A percentile compares a stretch with the other conserved stretches of the same genome.
phyloP scores from a whole-genome alignment of 352 stramenopile species.

The Phytophthora sojae region DNA sequence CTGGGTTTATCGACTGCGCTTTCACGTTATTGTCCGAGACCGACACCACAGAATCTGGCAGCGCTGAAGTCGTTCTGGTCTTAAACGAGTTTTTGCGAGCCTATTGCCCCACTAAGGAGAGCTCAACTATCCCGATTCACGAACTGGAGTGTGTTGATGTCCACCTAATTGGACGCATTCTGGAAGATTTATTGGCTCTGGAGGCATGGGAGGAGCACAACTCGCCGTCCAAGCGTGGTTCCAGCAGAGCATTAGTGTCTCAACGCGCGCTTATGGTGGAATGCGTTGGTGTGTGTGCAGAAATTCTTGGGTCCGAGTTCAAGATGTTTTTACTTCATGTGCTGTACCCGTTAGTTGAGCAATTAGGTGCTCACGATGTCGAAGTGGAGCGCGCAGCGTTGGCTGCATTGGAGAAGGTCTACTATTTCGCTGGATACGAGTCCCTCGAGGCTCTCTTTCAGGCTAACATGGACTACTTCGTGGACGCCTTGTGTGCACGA shows the following conservation, averaged over 20 bases:
- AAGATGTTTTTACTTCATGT: conserved; percentile 71
- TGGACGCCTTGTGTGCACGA: conserved; percentile 77
- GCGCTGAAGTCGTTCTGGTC: conserved; percentile 61
- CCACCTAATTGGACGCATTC: conserved; percentile 71
- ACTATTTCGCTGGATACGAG: conserved; percentile 61
- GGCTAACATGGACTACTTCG: conserved; percentile 90
- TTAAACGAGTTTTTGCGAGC: conserved; percentile 70
- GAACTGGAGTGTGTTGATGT: conserved; percentile 44
- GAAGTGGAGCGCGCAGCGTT: conserved; percentile 78
- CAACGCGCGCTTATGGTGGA: conserved; percentile 78
- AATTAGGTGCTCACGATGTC: conserved; percentile 65
- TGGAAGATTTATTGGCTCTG: conserved; percentile 77
- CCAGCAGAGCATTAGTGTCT: conserved; percentile 34
- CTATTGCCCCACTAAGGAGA: conserved; percentile 24
- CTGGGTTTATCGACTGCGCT: conserved; percentile 71
- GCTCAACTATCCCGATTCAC: background rate
- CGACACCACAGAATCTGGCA: conserved; percentile 9
- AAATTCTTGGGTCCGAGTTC: conserved; percentile 68
- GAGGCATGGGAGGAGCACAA: conserved; percentile 50
- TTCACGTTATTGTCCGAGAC: conserved; percentile 51
- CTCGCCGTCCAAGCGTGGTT: background rate
- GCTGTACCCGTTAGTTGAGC: conserved; percentile 87
- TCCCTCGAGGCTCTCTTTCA: conserved; percentile 75
- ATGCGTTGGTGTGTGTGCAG: conserved; percentile 73
- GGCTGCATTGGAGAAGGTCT: conserved; percentile 73